A percentile compares a stretch with the other conserved stretches of the same genome.
These are phyloP conservation scores for Trichoderma asperellum DNA, from an alignment of 2,329 filamentous ascomycete species.

Conservation along the genomic window DNA sequence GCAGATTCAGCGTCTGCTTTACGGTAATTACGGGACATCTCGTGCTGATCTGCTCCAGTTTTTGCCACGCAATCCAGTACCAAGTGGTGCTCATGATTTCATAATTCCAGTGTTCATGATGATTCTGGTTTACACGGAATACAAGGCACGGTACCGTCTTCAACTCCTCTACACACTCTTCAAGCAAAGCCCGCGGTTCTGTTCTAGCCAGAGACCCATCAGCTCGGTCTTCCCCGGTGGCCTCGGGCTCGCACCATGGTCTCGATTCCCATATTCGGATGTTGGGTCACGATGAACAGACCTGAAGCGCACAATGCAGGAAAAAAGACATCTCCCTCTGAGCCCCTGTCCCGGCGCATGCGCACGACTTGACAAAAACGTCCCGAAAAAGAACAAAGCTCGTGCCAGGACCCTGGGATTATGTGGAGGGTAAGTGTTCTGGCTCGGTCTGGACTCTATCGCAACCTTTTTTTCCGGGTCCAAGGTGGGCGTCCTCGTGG, in stretches of 20 bases:
- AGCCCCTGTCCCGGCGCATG: constrained; percentile 10
- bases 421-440: constrained; percentile 27
- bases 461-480: constrained; percentile 13
- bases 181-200: neutral
- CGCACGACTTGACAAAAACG: constrained; percentile 22
- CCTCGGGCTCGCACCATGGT: neutral
- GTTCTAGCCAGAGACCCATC: neutral
- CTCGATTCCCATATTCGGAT: neutral
- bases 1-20: neutral
- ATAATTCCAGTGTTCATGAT: neutral
- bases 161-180: neutral
- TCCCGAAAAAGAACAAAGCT: constrained; percentile 30
- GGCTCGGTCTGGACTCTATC: constrained; percentile 32
- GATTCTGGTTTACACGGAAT: neutral
- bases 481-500: constrained; percentile 25
- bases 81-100: constrained; percentile 4
- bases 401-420: constrained; percentile 24
- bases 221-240: constrained; percentile 16
- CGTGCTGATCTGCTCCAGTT: neutral
- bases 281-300: neutral
- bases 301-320: neutral
- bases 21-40: neutral
- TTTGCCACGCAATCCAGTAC: neutral
- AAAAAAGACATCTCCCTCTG: neutral
- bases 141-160: neutral